These are phyloP conservation scores for Herpetospermum pedunculosum DNA, from an alignment of 306 rosid species.

Conservation along the genomic window DNA sequence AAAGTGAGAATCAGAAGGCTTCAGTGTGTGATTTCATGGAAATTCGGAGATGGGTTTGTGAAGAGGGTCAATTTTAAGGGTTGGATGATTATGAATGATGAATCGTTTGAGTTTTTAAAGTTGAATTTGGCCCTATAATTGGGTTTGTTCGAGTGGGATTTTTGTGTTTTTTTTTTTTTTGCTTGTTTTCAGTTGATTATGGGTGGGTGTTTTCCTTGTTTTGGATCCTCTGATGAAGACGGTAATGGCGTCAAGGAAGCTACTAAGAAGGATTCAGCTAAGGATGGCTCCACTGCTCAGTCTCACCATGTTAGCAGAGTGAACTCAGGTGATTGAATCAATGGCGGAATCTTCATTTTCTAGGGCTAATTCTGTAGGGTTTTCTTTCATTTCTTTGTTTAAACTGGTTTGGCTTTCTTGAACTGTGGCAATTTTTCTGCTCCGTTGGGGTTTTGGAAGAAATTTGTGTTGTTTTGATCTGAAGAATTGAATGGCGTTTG, in stretches of 20 bases:
- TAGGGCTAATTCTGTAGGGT: constrained; percentile 7
- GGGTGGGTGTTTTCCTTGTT: constrained; percentile 99
- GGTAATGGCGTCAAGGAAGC: constrained; percentile 53
- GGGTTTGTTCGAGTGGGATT: constrained; percentile 34
- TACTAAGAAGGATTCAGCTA: constrained; percentile 51
- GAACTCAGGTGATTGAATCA: constrained; percentile 43
- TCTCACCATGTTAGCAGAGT: constrained; percentile 58
- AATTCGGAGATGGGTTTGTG: constrained; percentile 31
- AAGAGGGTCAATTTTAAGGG: constrained; percentile 15
- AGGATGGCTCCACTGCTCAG: constrained; percentile 62
- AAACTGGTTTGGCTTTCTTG: constrained; percentile 9
- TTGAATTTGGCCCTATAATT: constrained; percentile 9
- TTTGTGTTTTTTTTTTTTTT: constrained; percentile 2
- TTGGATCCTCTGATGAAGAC: constrained; percentile 76
- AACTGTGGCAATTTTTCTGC: neutral
- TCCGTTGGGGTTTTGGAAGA: too few relatives aligned
- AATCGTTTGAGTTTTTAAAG: neutral
- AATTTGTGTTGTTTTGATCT: neutral
- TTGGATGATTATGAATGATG: constrained; percentile 2
- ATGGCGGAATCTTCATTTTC: neutral
- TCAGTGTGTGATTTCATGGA: too few relatives aligned
- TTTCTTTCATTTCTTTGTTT: neutral
- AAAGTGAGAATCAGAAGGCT: too few relatives aligned
- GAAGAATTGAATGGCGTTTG: neutral
- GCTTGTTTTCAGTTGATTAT: constrained; percentile 57